Base-by-base conservation (phyloP, 345 rosid genomes). In the Eucalyptus decipiens region DNA sequence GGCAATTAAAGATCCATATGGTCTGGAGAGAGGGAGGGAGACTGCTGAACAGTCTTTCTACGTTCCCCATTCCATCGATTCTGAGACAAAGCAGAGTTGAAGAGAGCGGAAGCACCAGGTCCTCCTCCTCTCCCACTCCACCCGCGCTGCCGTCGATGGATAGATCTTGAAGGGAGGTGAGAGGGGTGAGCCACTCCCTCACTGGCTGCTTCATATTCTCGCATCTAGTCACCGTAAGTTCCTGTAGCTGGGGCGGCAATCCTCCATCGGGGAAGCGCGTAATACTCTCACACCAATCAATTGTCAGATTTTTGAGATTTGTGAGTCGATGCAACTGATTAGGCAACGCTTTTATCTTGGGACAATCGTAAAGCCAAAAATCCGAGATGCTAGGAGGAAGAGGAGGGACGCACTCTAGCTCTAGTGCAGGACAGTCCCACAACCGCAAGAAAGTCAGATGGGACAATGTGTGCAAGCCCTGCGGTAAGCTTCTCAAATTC, bases 181-280 rank as follows among this genome's bases (percentile, higher is more conserved):
- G 32, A 0, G 67, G 16, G 32, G 32, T 28, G 0, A 60, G 67
- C 67, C 67, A 60, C 67, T 60, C 32, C 67, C 32, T 11, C 67
- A 60, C 0, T 7, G 32, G 32, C 1, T 11, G 32, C 67, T 60
- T 60, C 67, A 60, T 60, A 28, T 60, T 60, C 32, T 11, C 0
- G n/a, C 16, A 60, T 0, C 0, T 0, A 0, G 0, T 0, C n/a
- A 58, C 0, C n/a, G 0, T 0, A 58, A 58, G n/a, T 0, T 0
- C 0, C 13, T 1, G 0, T 58, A 60, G 16, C 4, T 28, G 67
- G 32, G 67, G 32, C 2, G 32, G 67, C 16, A 60, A 0, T 28
- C 67, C 67, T 28, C 32, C 67, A 1, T 60, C 4, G 0, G 32
- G 67, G 16, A 60, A 60, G 32, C 8, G 0, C 2, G 32, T 60